Evolutionary conservation across 495 filamentous ascomycete genomes (phyloP).

Genomic region (Talaromyces stipitatus): DNA sequence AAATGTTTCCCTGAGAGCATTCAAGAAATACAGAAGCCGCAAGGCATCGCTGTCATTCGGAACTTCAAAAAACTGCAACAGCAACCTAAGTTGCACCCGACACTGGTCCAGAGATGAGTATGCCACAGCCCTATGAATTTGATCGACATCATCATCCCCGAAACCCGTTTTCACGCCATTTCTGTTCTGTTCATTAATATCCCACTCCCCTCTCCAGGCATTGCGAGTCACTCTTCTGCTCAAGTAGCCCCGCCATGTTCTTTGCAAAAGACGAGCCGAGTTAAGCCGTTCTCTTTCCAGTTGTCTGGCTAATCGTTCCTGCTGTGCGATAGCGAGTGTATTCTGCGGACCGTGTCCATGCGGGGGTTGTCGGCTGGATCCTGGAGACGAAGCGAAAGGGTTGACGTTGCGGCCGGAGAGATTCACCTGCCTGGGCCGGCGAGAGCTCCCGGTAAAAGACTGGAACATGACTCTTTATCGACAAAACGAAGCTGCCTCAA

Average conservation of each 20-base stretch:
- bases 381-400: conserved; percentile 54
- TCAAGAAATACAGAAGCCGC: conserved; percentile 37
- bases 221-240: conserved; percentile 50
- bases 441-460: conserved; percentile 80
- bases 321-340: conserved; percentile 76
- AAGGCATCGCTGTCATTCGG: conserved; percentile 28
- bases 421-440: conserved; percentile 84
- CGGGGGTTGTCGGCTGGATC: conserved; percentile 27
- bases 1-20: conserved; percentile 33
- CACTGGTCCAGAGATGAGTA: conserved; percentile 44
- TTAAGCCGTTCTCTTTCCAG: conserved; percentile 72
- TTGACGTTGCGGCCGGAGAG: conserved; percentile 79
- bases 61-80: conserved; percentile 43
- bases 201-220: conserved; percentile 60
- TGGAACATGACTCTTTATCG: conserved; percentile 60
- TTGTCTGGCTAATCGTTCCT: conserved; percentile 72
- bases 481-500: not conserved
- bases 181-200: conserved; percentile 35
- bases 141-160: not conserved
- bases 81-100: conserved; percentile 35
- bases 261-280: conserved; percentile 68
- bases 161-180: conserved; percentile 14
- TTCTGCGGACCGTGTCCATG: conserved; percentile 56
- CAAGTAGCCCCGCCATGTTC: conserved; percentile 73
- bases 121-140: conserved; percentile 10